These are phyloP conservation scores for Decorospora gaudefroyi DNA, from an alignment of 2,329 filamentous ascomycete species.

Conservation along the genomic window DNA sequence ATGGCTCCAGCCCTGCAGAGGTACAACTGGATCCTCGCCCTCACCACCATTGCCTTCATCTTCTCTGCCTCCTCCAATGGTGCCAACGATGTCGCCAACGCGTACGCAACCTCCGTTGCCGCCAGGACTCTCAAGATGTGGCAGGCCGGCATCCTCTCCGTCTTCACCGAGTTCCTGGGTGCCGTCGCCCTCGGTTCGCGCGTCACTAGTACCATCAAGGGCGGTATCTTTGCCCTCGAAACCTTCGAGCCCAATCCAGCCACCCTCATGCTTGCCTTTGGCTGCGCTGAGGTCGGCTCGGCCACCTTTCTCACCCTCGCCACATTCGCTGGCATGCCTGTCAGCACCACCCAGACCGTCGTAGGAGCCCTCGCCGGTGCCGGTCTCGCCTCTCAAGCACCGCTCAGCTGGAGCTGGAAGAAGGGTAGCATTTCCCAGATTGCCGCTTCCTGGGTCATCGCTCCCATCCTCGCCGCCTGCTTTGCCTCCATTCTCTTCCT, in stretches of 20 bases:
- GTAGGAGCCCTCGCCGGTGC: slow-evolving; percentile 65
- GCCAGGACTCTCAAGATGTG: slow-evolving; percentile 58
- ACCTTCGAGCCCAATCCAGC: slow-evolving; percentile 56
- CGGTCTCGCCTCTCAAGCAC: slow-evolving; percentile 55
- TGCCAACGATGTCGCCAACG: slow-evolving; percentile 61
- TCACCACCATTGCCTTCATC: slow-evolving; percentile 47
- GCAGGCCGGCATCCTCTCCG: slow-evolving; percentile 57
- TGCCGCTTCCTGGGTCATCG: slow-evolving; percentile 56
- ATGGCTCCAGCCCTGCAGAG: slow-evolving; percentile 15
- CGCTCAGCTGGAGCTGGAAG: slow-evolving; percentile 36
- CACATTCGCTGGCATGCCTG: slow-evolving; percentile 60
- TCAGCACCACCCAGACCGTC: slow-evolving; percentile 66
- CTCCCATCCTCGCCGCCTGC: slow-evolving; percentile 54
- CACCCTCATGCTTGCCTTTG: slow-evolving; percentile 64
- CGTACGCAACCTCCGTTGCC: slow-evolving; percentile 53
- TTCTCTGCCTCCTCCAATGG: slow-evolving; percentile 46
- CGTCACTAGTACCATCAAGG: slow-evolving; percentile 65
- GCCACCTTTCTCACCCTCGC: slow-evolving; percentile 56
- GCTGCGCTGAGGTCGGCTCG: slow-evolving; percentile 53
- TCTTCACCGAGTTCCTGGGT: slow-evolving; percentile 58
- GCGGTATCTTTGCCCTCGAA: slow-evolving; percentile 59
- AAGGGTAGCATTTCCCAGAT: slow-evolving; percentile 37
- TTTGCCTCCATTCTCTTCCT: slow-evolving; percentile 58
- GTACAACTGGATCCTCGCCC: slow-evolving; percentile 51
- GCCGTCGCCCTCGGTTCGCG: slow-evolving; percentile 58